These are phyloP conservation scores for Phanerochaete carnosa DNA, from an alignment of 768 basidiomycete genomes.

Conservation along the genomic window DNA sequence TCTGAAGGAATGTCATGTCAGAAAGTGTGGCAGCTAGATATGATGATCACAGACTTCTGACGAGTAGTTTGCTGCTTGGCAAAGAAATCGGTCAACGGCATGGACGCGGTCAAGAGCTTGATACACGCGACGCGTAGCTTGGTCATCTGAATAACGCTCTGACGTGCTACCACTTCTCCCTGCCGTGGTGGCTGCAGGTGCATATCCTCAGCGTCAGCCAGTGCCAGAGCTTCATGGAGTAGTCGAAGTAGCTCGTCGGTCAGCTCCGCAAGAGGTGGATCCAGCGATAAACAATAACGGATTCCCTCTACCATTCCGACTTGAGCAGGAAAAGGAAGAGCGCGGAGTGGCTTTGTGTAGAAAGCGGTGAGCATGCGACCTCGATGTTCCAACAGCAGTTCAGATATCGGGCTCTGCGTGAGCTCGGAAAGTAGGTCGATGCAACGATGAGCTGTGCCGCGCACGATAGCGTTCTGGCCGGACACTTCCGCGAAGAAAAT, in stretches of 20 bases:
- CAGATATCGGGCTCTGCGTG: conserved; percentile 65
- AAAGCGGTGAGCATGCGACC: conserved; percentile 87
- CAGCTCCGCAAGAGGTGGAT: conserved; percentile 86
- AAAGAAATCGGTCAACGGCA: conserved; percentile 94
- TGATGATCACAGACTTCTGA: conserved; percentile 56
- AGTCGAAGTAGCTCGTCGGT: conserved; percentile 91
- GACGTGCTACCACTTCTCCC: conserved; percentile 36
- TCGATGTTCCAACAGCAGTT: conserved; percentile 80
- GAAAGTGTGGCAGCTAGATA: background rate
- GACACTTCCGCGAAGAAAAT: conserved; percentile 88
- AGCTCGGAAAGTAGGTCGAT: conserved; percentile 75
- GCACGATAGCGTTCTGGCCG: conserved; percentile 80
- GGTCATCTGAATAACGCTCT: conserved; percentile 76
- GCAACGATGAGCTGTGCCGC: conserved; percentile 78
- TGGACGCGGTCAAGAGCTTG: conserved; percentile 87
- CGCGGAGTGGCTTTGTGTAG: conserved; percentile 94
- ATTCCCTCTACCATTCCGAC: conserved; percentile 98
- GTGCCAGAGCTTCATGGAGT: conserved; percentile 87
- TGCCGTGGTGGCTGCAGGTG: conserved; percentile 69
- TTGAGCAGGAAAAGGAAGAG: conserved; percentile 91
- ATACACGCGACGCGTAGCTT: conserved; percentile 94
- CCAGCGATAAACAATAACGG: conserved; percentile 86
- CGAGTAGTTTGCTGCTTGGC: conserved; percentile 79
- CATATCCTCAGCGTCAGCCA: conserved; percentile 95
- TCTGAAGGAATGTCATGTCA: conserved; percentile 36